phyloP scores from a whole-genome alignment of 768 basidiomycete species.

The Collybiopsis luxurians region DNA sequence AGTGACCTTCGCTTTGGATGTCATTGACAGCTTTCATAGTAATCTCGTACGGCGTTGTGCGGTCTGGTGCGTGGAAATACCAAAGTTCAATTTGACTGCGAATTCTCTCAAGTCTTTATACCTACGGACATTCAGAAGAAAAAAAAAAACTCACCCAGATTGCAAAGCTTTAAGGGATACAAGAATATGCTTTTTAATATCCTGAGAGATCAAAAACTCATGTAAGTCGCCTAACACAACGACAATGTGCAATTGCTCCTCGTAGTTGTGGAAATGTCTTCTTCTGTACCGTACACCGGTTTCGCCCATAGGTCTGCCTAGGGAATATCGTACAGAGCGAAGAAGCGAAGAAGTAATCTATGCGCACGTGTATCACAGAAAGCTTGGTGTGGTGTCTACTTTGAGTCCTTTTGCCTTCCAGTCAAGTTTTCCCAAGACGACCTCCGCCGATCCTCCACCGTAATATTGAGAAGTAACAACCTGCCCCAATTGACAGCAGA shows the following conservation, averaged over 20 bases:
- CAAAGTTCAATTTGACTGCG: slow-evolving; percentile 44
- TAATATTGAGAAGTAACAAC: slow-evolving; percentile 14
- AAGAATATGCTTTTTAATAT: slow-evolving; percentile 6
- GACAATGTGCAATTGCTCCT: neutral
- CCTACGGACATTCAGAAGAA: slow-evolving; percentile 18
- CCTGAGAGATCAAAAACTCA: neutral
- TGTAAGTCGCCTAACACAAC: neutral
- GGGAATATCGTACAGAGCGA: neutral
- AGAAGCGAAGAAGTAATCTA: neutral
- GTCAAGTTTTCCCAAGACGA: slow-evolving; percentile 36
- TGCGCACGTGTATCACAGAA: slow-evolving; percentile 29
- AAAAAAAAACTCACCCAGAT: slow-evolving; percentile 33
- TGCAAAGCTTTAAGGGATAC: slow-evolving; percentile 43
- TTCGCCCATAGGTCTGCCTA: neutral
- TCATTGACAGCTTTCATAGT: slow-evolving; percentile 53
- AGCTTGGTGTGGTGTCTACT: slow-evolving; percentile 51
- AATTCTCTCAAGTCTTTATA: slow-evolving; percentile 13
- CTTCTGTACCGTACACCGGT: neutral
- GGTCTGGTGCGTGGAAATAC: slow-evolving; percentile 63
- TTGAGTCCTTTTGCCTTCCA: slow-evolving; percentile 40
- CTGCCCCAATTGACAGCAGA: neutral
- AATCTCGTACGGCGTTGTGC: slow-evolving; percentile 52
- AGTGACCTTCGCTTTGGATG: slow-evolving; percentile 54
- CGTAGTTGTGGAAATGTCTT: neutral
- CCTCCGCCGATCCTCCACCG: slow-evolving; percentile 13